These are phyloP conservation scores for Psilocybe azurescens DNA, from an alignment of 768 basidiomycete species.

Conservation along the genomic window DNA sequence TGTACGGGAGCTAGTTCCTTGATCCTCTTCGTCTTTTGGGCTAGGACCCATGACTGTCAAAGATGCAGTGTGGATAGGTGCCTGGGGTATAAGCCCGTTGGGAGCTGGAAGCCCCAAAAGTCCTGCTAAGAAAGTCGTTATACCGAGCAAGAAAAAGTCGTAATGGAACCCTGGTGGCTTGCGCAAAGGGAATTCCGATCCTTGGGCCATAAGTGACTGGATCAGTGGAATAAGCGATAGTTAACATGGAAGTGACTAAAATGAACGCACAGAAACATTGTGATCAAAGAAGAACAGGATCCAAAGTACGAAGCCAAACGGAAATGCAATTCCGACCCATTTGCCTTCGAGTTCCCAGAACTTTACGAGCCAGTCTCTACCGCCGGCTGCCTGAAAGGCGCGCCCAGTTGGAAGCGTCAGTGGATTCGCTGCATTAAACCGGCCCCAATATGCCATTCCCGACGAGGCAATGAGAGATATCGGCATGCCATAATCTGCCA, in stretches of 20 bases:
- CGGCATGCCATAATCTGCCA: conserved; percentile 92
- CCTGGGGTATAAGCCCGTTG: conserved; percentile 85
- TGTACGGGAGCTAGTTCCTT: conserved; percentile 22
- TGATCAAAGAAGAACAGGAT: conserved; percentile 96
- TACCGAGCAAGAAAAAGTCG: conserved; percentile 90
- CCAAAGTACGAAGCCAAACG: conserved; percentile 89
- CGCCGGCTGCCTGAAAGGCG: conserved; percentile 74
- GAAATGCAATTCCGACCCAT: conserved; percentile 89
- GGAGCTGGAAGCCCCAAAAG: conserved; percentile 88
- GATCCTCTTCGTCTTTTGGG: conserved; percentile 39
- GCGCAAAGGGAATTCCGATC: conserved; percentile 85
- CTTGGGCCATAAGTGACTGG: conserved; percentile 91
- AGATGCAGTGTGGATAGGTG: conserved; percentile 91
- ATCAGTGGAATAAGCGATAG: conserved; percentile 8
- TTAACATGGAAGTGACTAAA: not conserved
- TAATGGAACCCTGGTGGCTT: conserved; percentile 90
- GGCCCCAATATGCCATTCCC: conserved; percentile 87
- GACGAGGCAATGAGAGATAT: conserved; percentile 79
- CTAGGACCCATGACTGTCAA: conserved; percentile 69
- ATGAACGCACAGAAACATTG: conserved; percentile 80
- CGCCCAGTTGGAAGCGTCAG: conserved; percentile 70
- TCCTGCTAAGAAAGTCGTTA: conserved; percentile 89
- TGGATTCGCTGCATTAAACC: conserved; percentile 64
- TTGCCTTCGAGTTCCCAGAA: conserved; percentile 91
- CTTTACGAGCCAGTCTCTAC: conserved; percentile 80